Evolutionary conservation across 2,329 filamentous ascomycete species (phyloP).

Genomic region (Alternaria sp.): DNA sequence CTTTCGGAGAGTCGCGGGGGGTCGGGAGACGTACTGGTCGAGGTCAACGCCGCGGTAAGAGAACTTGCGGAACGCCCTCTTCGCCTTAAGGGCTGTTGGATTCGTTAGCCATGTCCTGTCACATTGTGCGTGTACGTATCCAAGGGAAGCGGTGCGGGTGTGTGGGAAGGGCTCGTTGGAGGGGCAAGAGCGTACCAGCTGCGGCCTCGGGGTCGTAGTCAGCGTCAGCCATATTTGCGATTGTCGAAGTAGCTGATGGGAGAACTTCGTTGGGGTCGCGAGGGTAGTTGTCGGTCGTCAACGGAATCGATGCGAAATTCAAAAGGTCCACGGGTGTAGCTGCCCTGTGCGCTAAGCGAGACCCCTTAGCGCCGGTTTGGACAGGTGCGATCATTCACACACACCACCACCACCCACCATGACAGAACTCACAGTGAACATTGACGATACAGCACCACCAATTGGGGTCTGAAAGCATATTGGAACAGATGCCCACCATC

Average conservation of each 20-base stretch:
- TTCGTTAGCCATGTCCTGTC: slow-evolving; percentile 38
- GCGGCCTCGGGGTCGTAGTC: slow-evolving; percentile 75
- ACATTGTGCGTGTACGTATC: slow-evolving; percentile 12
- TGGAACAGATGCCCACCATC: too few species aligned
- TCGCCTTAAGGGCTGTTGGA: slow-evolving; percentile 91
- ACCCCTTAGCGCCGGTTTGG: slow-evolving; percentile 12
- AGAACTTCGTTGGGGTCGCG: slow-evolving; percentile 49
- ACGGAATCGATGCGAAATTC: slow-evolving; percentile 7
- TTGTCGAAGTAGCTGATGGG: slow-evolving; percentile 56
- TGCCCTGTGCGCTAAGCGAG: slow-evolving; percentile 18
- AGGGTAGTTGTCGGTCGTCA: slow-evolving; percentile 41
- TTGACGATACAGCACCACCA: too few species aligned
- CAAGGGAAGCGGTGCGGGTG: slow-evolving; percentile 15
- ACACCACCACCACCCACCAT: not conserved
- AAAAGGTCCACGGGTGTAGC: slow-evolving; percentile 10
- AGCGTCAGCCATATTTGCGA: slow-evolving; percentile 83
- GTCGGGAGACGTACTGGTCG: slow-evolving; percentile 80
- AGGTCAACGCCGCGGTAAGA: slow-evolving; percentile 99
- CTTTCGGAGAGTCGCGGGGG: not conserved
- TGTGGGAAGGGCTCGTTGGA: slow-evolving; percentile 19
- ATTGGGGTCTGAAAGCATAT: too few species aligned
- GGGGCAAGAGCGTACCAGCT: slow-evolving; percentile 67
- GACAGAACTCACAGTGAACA: not conserved
- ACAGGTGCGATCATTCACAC: not conserved
- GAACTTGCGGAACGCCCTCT: slow-evolving; percentile 99